Percentiles rank a stretch among this genome's conserved stretches.
Evolutionary conservation across 2,329 filamentous ascomycete species (phyloP).

Genomic region (Apiospora malaysiana): DNA sequence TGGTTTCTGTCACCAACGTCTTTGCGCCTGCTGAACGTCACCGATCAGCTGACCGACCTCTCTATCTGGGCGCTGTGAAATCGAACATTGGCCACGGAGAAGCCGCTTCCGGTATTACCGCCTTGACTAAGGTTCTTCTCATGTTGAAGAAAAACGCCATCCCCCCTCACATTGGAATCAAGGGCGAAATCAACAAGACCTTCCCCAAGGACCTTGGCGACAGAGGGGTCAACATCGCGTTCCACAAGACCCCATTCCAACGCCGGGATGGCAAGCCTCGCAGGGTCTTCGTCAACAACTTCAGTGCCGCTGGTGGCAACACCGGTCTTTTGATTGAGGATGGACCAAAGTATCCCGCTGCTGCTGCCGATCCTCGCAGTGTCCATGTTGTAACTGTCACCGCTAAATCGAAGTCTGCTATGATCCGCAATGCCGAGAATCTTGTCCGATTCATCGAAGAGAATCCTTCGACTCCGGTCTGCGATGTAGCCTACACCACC

Average conservation of each 20-base stretch:
- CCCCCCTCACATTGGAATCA: constrained; percentile 72
- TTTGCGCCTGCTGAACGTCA: constrained; percentile 56
- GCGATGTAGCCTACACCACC: constrained; percentile 69
- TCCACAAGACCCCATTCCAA: constrained; percentile 56
- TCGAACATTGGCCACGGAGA: constrained; percentile 69
- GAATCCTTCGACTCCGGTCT: constrained; percentile 57
- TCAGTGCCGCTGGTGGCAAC: constrained; percentile 74
- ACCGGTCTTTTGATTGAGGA: constrained; percentile 71
- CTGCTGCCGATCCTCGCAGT: constrained; percentile 55
- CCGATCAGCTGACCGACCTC: constrained; percentile 53
- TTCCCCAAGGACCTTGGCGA: constrained; percentile 62
- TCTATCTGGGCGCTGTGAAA: constrained; percentile 69
- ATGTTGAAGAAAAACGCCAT: constrained; percentile 69
- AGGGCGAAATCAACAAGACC: constrained; percentile 64
- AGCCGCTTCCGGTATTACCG: constrained; percentile 65
- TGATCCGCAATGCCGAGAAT: constrained; percentile 63
- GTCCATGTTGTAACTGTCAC: constrained; percentile 65
- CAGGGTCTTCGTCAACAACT: constrained; percentile 68
- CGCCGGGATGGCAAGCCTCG: constrained; percentile 54
- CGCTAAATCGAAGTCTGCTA: constrained; percentile 59
- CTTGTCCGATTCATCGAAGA: constrained; percentile 60
- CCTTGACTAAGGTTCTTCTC: constrained; percentile 68
- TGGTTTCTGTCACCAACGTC: constrained; percentile 72
- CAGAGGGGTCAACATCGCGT: constrained; percentile 65
- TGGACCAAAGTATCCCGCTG: constrained; percentile 48